These are phyloP conservation scores for Begonia peltatifolia DNA, from an alignment of 306 rosid species.

Conservation along the genomic window DNA sequence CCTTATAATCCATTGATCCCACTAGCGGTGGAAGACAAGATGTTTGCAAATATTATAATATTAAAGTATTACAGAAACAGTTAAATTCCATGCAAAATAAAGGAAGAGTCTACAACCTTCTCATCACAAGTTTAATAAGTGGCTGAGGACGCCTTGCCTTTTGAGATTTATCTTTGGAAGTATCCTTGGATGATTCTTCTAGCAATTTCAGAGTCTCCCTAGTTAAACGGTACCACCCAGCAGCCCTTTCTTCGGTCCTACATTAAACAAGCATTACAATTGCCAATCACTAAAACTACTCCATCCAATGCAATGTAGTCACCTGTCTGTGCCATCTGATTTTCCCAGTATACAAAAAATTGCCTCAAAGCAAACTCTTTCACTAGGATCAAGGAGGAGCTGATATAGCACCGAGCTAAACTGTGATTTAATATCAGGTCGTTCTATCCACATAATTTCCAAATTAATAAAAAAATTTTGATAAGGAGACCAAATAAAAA, in stretches of 20 bases:
- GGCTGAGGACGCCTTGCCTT: constrained; percentile 87
- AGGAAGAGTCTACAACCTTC: constrained; percentile 49
- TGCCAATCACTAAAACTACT: background rate
- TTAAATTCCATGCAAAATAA: too few species aligned
- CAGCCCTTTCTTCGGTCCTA: constrained; percentile 89
- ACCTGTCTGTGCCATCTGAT: constrained; percentile 71
- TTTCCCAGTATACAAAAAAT: constrained; percentile 82
- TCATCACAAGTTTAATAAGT: constrained; percentile 95
- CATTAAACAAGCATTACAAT: constrained; percentile 11
- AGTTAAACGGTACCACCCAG: constrained; percentile 95
- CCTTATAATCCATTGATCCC: too few species aligned
- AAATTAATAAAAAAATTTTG: constrained; percentile 5
- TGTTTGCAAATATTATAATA: too few species aligned
- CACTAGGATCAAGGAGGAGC: constrained; percentile 95
- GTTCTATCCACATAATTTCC: constrained; percentile 44
- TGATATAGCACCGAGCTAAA: constrained; percentile 93
- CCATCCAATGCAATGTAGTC: constrained; percentile 1
- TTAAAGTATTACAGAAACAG: too few species aligned
- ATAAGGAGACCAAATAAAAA: constrained; percentile 1
- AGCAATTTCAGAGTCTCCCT: constrained; percentile 97
- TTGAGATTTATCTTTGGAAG: constrained; percentile 71
- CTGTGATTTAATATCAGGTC: constrained; percentile 74
- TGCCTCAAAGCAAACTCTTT: constrained; percentile 98
- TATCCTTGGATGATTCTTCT: constrained; percentile 65
- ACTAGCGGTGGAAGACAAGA: too few species aligned